These are phyloP conservation scores for Trichoderma brevicompactum DNA, from an alignment of 2,329 filamentous ascomycete genomes.

Conservation along the genomic window DNA sequence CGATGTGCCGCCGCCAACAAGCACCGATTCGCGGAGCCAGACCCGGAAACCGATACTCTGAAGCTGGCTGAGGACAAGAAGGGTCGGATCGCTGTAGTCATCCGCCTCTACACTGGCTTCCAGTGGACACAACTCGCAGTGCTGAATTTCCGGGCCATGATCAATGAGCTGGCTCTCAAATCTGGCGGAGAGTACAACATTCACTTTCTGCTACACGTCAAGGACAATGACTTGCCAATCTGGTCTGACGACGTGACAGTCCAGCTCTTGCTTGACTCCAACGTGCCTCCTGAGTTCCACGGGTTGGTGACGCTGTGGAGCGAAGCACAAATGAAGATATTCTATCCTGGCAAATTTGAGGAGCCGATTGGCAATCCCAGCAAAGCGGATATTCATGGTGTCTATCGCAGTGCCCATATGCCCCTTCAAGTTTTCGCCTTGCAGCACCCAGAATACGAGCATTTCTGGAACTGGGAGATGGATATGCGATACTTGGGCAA, in stretches of 20 bases:
- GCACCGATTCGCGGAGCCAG: conserved; percentile 57
- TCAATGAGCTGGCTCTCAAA: conserved; percentile 75
- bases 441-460: conserved; percentile 66
- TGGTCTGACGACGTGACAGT: conserved; percentile 80
- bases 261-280: conserved; percentile 68
- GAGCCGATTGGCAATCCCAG: conserved; percentile 65
- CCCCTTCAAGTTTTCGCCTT: conserved; percentile 67
- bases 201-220: conserved; percentile 84
- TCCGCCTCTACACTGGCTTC: conserved; percentile 81
- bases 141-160: conserved; percentile 79
- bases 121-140: conserved; percentile 77
- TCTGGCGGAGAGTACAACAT: conserved; percentile 83
- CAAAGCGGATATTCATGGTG: conserved; percentile 65
- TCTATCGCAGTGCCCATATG: conserved; percentile 69
- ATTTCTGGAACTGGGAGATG: conserved; percentile 75
- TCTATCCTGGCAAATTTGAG: conserved; percentile 74
- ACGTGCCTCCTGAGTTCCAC: conserved; percentile 75
- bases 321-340: conserved; percentile 78
- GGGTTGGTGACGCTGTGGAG: conserved; percentile 83
- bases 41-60: conserved; percentile 46
- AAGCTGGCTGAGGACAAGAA: conserved; percentile 45
- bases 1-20: conserved; percentile 64
- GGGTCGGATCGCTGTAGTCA: conserved; percentile 72
- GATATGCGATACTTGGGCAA: conserved; percentile 68
- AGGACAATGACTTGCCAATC: conserved; percentile 76